Conservation (phyloP, 257 asterid genomes). For the Solanum sitiens region DNA sequence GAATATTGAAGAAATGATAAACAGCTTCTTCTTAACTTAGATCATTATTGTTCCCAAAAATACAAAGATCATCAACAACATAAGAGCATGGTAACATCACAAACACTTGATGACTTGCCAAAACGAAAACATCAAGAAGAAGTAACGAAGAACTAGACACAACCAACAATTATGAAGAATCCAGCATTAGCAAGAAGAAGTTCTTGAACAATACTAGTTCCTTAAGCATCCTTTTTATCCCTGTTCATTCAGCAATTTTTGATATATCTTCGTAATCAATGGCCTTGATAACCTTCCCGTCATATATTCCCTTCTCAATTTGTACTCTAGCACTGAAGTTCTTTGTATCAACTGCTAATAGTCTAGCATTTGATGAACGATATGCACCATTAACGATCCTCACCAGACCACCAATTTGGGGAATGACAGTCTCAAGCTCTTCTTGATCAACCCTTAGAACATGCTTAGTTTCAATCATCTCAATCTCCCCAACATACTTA, state of each 20-base stretch:
- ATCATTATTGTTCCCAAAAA: not conserved
- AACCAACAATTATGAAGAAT: not conserved
- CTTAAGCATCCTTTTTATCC: not conserved
- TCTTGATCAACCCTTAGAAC: slow-evolving; percentile 81
- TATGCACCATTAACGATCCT: slow-evolving; percentile 87
- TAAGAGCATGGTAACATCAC: not conserved
- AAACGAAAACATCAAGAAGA: not conserved
- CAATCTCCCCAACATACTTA: slow-evolving; percentile 80
- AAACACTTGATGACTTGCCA: not conserved
- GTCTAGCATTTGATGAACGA: slow-evolving; percentile 66
- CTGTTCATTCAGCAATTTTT: slow-evolving; percentile 31
- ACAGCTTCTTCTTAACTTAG: not conserved
- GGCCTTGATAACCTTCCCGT: slow-evolving; percentile 73
- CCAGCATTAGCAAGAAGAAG: not conserved
- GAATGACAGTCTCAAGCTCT: slow-evolving; percentile 93
- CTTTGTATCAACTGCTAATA: slow-evolving; percentile 50
- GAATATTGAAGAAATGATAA: not conserved
- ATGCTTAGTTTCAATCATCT: slow-evolving; percentile 88
- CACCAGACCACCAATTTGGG: slow-evolving; percentile 90
- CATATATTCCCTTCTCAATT: slow-evolving; percentile 87
- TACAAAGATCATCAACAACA: not conserved
- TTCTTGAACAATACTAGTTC: not conserved
- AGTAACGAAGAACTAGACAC: not conserved
- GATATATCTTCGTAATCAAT: slow-evolving; percentile 87
- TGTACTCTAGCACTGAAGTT: slow-evolving; percentile 71